Evolutionary conservation across 2,329 filamentous ascomycete genomes (phyloP).

Genomic region (Trichocomaceae sp.): DNA sequence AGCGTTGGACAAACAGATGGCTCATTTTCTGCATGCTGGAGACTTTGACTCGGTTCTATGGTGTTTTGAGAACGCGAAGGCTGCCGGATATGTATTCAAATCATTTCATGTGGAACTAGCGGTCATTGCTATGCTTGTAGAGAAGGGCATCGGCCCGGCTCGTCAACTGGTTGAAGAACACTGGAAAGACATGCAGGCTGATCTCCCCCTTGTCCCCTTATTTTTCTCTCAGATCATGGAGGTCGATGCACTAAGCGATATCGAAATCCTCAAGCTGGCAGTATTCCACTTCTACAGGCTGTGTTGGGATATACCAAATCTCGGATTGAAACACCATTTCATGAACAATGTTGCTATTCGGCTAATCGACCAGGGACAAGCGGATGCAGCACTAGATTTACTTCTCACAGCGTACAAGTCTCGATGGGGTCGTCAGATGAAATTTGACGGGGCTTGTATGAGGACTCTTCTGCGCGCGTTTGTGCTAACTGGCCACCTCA

Average conservation of each 20-base stretch:
- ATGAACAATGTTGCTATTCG: constrained; percentile 23
- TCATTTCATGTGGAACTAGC: constrained; percentile 33
- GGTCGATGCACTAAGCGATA: constrained; percentile 18
- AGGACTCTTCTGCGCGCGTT: constrained; percentile 35
- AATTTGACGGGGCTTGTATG: constrained; percentile 33
- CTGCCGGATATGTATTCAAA: constrained; percentile 25
- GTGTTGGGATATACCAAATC: constrained; percentile 25
- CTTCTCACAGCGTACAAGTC: constrained; percentile 33
- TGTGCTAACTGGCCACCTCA: constrained; percentile 22
- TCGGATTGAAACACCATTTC: constrained; percentile 33
- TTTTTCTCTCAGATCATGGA: constrained; percentile 33
- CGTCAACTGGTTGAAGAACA: constrained; percentile 28
- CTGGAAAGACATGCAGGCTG: constrained; percentile 21
- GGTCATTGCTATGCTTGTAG: constrained; percentile 30
- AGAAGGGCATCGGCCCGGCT: constrained; percentile 25
- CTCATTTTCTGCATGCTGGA: constrained; percentile 32
- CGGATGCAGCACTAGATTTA: constrained; percentile 27
- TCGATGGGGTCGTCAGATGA: constrained; percentile 26
- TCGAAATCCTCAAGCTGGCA: constrained; percentile 28
- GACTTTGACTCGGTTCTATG: constrained; percentile 27
- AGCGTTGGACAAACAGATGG: constrained; percentile 32
- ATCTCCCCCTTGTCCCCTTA: constrained; percentile 23
- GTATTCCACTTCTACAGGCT: constrained; percentile 36
- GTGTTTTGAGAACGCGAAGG: constrained; percentile 25
- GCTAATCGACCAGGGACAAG: constrained; percentile 22